Percentiles rank a stretch among this genome's conserved stretches.
These are phyloP conservation scores for Ogataea nakhonphanomensis DNA, from an alignment of 805 yeast genomes.

Conservation along the genomic window DNA sequence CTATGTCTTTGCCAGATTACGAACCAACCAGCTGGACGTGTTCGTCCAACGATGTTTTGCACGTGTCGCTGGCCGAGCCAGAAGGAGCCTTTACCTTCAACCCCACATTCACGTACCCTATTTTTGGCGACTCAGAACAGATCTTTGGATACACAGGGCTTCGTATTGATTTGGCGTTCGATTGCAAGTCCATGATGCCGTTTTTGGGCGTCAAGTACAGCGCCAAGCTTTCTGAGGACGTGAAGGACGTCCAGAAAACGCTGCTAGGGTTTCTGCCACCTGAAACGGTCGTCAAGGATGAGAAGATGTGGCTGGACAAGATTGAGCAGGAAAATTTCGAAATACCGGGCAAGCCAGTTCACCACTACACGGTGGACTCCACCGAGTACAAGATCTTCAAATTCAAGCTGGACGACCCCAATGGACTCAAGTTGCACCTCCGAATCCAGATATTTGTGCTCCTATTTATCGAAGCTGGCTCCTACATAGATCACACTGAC, in stretches of 20 bases:
- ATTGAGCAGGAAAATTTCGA: constrained; percentile 44
- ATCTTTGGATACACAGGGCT: constrained; percentile 80
- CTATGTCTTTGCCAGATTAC: constrained; percentile 17
- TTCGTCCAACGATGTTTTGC: constrained; percentile 66
- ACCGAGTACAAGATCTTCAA: constrained; percentile 51
- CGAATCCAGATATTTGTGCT: constrained; percentile 78
- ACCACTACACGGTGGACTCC: constrained; percentile 33
- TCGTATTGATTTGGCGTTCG: constrained; percentile 65
- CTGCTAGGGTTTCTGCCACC: constrained; percentile 58
- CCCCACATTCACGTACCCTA: constrained; percentile 87
- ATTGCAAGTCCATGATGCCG: constrained; percentile 70
- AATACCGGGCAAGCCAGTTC: constrained; percentile 33
- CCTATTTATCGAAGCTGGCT: constrained; percentile 90
- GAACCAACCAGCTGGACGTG: constrained; percentile 58
- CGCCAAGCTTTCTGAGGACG: constrained; percentile 51
- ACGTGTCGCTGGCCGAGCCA: constrained; percentile 56
- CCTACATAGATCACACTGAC: constrained; percentile 76
- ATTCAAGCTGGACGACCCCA: constrained; percentile 38
- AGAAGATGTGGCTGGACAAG: constrained; percentile 59
- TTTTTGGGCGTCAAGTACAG: constrained; percentile 58
- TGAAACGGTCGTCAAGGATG: constrained; percentile 58
- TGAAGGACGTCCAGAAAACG: constrained; percentile 56
- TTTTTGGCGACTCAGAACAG: constrained; percentile 87
- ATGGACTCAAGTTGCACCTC: constrained; percentile 52
- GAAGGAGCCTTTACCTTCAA: constrained; percentile 60